Conservation (phyloP, 768 basidiomycete species). For the Xerocomellus amylosporus region DNA sequence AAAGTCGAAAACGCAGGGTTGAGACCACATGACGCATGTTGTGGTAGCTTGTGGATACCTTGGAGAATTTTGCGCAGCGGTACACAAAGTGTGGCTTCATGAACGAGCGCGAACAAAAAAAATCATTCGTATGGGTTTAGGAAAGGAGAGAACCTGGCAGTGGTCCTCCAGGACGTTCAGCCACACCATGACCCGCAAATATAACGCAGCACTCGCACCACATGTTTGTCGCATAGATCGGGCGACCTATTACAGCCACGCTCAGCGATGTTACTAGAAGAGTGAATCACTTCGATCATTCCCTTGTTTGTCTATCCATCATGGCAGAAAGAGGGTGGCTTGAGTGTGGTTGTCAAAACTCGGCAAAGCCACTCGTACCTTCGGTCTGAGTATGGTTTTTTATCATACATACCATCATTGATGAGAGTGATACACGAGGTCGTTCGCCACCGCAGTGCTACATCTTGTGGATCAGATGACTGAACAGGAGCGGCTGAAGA, state of each 20-base stretch:
- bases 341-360: conserved; percentile 15
- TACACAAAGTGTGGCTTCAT: not conserved
- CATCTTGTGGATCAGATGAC: conserved; percentile 15
- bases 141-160: not conserved
- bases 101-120: conserved; percentile 1
- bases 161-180: not conserved
- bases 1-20: conserved; percentile 1
- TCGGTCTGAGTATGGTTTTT: conserved; percentile 3
- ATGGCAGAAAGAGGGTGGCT: conserved; percentile 18
- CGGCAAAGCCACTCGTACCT: conserved; percentile 18
- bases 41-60: conserved; percentile 2
- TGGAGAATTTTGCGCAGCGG: not conserved
- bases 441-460: conserved; percentile 14
- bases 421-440: conserved; percentile 29
- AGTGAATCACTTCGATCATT: conserved; percentile 10
- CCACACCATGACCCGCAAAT: not conserved
- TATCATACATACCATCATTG: conserved; percentile 17
- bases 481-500: conserved; percentile 10
- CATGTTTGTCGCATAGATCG: conserved; percentile 14
- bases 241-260: conserved; percentile 7
- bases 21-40: conserved; percentile 1
- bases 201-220: conserved; percentile 17
- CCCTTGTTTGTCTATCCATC: conserved; percentile 3
- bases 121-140: not conserved
- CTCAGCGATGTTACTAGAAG: conserved; percentile 1